These are phyloP conservation scores for Ramaria sp. DNA, from an alignment of 768 basidiomycete genomes.

Conservation along the genomic window DNA sequence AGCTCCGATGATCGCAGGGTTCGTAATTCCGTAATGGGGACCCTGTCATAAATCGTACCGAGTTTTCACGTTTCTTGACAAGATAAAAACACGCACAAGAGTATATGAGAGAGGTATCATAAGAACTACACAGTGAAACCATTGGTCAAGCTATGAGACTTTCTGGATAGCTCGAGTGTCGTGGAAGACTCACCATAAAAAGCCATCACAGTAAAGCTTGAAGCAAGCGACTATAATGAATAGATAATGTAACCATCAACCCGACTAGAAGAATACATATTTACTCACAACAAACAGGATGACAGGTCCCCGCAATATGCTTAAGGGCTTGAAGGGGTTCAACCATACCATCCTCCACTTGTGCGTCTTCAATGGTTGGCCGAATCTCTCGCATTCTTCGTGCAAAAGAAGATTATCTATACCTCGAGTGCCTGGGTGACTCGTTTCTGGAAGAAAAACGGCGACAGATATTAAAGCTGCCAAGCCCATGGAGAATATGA, in stretches of 20 bases:
- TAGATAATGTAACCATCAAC: background rate
- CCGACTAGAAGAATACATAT: background rate
- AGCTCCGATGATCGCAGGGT: conserved; percentile 1
- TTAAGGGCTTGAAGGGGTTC: conserved; percentile 47
- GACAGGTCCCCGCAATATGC: background rate
- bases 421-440: conserved; percentile 46
- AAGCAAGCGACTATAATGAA: background rate
- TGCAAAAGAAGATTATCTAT: conserved; percentile 30
- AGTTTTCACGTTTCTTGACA: background rate
- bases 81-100: conserved; percentile 32
- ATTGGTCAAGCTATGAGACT: background rate
- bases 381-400: background rate
- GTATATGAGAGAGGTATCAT: conserved; percentile 58
- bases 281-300: conserved; percentile 4
- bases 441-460: conserved; percentile 55
- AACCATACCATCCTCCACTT: conserved; percentile 28
- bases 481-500: conserved; percentile 31
- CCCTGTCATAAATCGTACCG: background rate
- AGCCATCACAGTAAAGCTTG: background rate
- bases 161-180: background rate
- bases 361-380: conserved; percentile 1
- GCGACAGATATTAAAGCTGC: conserved; percentile 30
- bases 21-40: conserved; percentile 1
- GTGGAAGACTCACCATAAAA: background rate
- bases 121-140: conserved; percentile 20